Evolutionary conservation across 257 asterid species (phyloP).

Genomic region (Asclepias syriaca): DNA sequence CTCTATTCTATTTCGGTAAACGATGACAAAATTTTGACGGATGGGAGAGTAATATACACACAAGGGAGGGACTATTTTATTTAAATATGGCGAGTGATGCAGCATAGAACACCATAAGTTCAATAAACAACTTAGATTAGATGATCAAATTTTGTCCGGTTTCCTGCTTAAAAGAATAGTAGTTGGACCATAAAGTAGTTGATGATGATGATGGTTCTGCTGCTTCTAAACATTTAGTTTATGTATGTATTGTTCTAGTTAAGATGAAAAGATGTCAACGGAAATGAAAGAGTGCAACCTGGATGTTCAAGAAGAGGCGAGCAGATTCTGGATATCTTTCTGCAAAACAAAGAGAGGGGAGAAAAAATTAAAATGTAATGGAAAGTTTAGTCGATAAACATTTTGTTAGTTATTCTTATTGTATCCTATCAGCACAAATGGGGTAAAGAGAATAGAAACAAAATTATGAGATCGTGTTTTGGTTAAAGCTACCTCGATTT

Average conservation of each 20-base stretch:
- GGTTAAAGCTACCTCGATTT: conserved; percentile 50
- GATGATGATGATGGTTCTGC: neutral
- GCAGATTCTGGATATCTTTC: conserved; percentile 54
- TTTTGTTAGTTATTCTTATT: neutral
- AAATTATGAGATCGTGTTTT: neutral
- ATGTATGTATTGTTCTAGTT: neutral
- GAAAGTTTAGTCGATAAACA: neutral
- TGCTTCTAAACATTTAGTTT: neutral
- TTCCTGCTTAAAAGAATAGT: neutral
- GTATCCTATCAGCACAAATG: neutral
- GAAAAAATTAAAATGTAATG: neutral
- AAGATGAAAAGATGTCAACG: neutral
- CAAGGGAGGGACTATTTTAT: neutral
- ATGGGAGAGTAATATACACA: neutral
- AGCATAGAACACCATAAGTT: neutral
- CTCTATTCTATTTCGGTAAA: no score
- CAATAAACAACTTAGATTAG: neutral
- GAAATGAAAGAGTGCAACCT: conserved; percentile 25
- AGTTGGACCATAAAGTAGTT: neutral
- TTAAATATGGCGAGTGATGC: neutral
- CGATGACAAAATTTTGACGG: no score
- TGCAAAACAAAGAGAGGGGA: conserved; percentile 25
- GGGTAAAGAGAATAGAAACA: neutral
- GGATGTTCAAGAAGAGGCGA: conserved; percentile 36
- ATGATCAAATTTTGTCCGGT: neutral